Evolutionary conservation across 164 flowering plant genomes (phyloP), one percentile per base, ranked within the genome.

Genomic region (Liriodendron chinense): DNA sequence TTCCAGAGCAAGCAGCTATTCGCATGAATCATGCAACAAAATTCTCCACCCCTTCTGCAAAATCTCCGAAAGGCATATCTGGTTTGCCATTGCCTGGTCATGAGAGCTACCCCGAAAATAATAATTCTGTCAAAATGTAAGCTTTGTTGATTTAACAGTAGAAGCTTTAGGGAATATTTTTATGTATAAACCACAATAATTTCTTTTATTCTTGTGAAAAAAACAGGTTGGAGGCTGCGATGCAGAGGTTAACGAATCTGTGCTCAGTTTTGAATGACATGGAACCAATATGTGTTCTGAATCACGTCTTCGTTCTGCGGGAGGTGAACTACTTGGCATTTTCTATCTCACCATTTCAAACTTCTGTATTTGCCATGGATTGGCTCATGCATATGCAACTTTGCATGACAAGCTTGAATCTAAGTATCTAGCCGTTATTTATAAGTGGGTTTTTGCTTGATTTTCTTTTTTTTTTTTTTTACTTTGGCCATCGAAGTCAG

Each of bases 271-370:
- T 96, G 75, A 96, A 96, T 86, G 98, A 96, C 78, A 96, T 96
- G 99, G 99, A 96, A 84, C 99, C 99, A 62, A 96, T 96, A 81
- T 96, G 99, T 82, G 98, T 92, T 74, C 82, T 96, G 53, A 96
- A 96, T 82, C 99, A 96, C 80, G 99, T 96, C n/a, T 96, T 96
- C 84, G 96, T 96, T 74, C 82, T 96, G 68, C 85, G 99, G 71
- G 99, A 96, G 99, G 99, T 96, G 74, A 85, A 47, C 47, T 18
- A 24, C 24, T 14, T 65, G 18, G 43, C 28, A 6, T n/a, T 63
- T 9, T 63, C 9, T 9, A n/a, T 63, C 9, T 63, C 23, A 63
- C 3, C 9, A 20, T 20, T 63, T 10, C 61, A 13, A n/a, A 21
- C 26, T 63, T 22, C 14, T 8, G 18, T 12, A 53, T 53, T 53